These are phyloP conservation scores for Inonotus hispidus DNA, from an alignment of 1,284 basidiomycete genomes.

Conservation along the genomic window DNA sequence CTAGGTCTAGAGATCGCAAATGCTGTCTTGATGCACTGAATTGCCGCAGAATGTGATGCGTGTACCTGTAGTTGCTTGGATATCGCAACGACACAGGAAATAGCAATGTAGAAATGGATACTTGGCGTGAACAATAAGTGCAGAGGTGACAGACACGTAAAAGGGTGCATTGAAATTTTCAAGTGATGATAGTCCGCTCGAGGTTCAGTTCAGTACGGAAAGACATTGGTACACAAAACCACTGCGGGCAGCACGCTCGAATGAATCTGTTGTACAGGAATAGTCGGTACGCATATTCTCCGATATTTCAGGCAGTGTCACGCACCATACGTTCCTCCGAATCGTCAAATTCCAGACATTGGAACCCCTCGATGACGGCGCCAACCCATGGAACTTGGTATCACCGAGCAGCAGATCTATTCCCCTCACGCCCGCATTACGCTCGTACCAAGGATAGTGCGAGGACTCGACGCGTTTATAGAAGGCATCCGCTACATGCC, in stretches of 20 bases:
- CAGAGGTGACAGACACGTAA: no score
- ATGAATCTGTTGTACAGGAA: neutral
- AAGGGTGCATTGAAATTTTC: no score
- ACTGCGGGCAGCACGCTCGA: no score
- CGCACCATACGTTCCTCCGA: neutral
- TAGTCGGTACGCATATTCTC: neutral
- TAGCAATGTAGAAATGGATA: no score
- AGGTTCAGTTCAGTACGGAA: no score
- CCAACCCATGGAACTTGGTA: conserved; percentile 6
- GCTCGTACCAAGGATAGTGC: neutral
- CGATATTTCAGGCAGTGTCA: neutral
- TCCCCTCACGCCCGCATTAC: neutral
- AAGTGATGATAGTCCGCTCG: no score
- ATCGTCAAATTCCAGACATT: neutral
- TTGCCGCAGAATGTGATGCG: no score
- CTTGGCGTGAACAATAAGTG: neutral
- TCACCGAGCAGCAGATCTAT: conserved; percentile 7
- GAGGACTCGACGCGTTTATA: conserved; percentile 2
- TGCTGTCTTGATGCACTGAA: no score
- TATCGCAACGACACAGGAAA: no score
- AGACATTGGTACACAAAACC: no score
- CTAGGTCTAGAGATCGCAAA: no score
- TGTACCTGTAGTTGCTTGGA: no score
- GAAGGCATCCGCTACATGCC: neutral
- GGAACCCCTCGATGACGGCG: neutral